These are phyloP conservation scores for Akebia trifoliata DNA, from an alignment of 164 flowering plant species.

Conservation along the genomic window DNA sequence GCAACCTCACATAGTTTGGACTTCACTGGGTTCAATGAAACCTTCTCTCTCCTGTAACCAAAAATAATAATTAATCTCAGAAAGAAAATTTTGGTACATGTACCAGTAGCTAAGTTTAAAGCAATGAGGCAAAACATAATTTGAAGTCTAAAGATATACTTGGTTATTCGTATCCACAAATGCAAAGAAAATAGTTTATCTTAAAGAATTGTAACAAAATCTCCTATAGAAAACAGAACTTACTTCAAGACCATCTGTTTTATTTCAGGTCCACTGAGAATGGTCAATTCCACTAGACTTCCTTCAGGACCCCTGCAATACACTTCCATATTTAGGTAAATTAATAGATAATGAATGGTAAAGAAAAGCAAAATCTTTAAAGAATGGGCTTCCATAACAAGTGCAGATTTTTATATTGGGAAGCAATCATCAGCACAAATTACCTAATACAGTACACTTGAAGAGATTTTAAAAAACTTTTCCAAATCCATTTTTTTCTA, in stretches of 20 bases:
- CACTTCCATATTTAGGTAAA: slow-evolving; percentile 10
- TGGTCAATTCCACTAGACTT: slow-evolving; percentile 61
- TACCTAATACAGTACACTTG: too few species aligned
- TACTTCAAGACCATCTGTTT: slow-evolving; percentile 65
- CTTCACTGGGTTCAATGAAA: slow-evolving; percentile 81
- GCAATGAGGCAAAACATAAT: neutral
- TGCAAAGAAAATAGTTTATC: neutral
- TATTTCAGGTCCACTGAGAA: slow-evolving; percentile 62
- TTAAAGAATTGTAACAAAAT: neutral
- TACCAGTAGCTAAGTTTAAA: slow-evolving; percentile 2
- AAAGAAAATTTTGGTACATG: neutral
- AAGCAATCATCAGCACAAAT: neutral
- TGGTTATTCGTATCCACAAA: neutral
- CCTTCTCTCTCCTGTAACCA: slow-evolving; percentile 70
- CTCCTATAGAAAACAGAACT: slow-evolving; percentile 17
- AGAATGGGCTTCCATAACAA: neutral
- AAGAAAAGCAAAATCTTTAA: slow-evolving; percentile 1
- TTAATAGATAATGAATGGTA: slow-evolving; percentile 6
- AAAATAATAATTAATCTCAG: neutral
- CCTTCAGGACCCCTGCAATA: slow-evolving; percentile 90
- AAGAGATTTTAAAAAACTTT: neutral
- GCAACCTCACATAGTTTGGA: slow-evolving; percentile 71
- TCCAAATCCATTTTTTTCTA: too few species aligned
- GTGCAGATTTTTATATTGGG: neutral
- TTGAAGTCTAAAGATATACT: neutral